Conservation (phyloP, 192 early-diverging fungal genomes). For the Dispira parvispora region DNA sequence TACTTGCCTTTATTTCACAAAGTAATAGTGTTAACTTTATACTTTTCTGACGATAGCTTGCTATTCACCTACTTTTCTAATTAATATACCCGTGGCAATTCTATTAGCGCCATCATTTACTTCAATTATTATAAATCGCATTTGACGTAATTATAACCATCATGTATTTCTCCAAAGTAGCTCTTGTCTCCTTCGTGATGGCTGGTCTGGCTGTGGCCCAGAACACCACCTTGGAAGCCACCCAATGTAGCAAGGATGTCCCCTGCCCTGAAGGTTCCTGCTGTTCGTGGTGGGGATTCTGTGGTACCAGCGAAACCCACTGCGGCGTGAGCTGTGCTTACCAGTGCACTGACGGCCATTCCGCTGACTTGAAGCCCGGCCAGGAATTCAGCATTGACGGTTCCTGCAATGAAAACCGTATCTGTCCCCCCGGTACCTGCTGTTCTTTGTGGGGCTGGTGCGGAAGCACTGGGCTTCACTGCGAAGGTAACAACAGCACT, state of each 20-base stretch:
- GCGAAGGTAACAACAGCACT: too few species aligned
- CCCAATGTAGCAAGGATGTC: conserved; percentile 14
- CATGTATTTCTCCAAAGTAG: conserved; percentile 17
- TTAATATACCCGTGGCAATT: too few species aligned
- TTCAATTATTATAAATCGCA: too few species aligned
- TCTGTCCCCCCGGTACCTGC: conserved; percentile 10
- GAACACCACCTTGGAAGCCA: conserved; percentile 9
- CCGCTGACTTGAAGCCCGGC: not conserved
- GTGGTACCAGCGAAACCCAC: conserved; percentile 4
- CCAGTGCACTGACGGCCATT: conserved; percentile 1
- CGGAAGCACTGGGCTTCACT: conserved; percentile 3
- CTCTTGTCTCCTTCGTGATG: conserved; percentile 13
- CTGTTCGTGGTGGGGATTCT: conserved; percentile 11
- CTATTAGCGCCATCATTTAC: too few species aligned
- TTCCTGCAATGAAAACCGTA: not conserved
- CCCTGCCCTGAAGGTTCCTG: conserved; percentile 10
- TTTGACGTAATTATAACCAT: not conserved
- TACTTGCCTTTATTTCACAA: too few species aligned
- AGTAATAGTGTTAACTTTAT: too few species aligned
- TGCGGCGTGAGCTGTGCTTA: not conserved
- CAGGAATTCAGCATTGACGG: conserved; percentile 3
- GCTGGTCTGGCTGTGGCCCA: conserved; percentile 11
- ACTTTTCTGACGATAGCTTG: too few species aligned
- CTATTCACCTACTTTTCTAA: too few species aligned
- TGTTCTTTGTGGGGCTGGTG: conserved; percentile 10